Conservation (phyloP, 768 basidiomycete species). For the Mycena galopus region DNA sequence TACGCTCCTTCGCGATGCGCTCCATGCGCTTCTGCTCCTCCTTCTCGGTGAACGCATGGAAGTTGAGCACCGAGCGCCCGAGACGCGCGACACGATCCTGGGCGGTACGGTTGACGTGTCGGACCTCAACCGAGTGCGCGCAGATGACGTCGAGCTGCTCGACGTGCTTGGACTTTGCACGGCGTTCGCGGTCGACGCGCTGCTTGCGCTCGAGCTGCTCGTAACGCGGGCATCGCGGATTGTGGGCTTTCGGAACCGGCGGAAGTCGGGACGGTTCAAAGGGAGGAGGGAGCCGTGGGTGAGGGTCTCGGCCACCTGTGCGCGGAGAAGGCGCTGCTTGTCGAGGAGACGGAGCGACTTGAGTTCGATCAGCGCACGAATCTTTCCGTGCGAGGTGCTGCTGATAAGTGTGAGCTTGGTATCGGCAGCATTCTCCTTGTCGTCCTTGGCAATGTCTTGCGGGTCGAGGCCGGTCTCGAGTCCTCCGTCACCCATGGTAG, state of each 20-base stretch:
- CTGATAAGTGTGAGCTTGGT: conserved; percentile 60
- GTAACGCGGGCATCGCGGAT: conserved; percentile 91
- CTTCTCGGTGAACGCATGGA: conserved; percentile 94
- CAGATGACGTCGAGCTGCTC: conserved; percentile 93
- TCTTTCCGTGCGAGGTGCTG: conserved; percentile 80
- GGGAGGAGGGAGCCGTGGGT: conserved; percentile 91
- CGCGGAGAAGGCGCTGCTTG: conserved; percentile 90
- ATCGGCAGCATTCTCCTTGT: conserved; percentile 53
- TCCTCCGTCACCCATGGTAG: conserved; percentile 84
- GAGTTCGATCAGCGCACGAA: conserved; percentile 93
- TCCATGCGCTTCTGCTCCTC: conserved; percentile 99
- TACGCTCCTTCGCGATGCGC: conserved; percentile 95
- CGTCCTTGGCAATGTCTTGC: conserved; percentile 56
- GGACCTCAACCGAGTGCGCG: conserved; percentile 82
- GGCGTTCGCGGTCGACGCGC: conserved; percentile 90
- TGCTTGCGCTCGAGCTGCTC: conserved; percentile 94
- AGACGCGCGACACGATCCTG: conserved; percentile 78
- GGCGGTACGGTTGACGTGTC: conserved; percentile 73
- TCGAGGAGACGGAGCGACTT: conserved; percentile 90
- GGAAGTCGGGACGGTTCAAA: conserved; percentile 92
- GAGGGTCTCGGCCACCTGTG: conserved; percentile 87
- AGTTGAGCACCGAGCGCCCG: conserved; percentile 82
- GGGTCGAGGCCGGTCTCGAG: conserved; percentile 63
- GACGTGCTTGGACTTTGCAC: conserved; percentile 96
- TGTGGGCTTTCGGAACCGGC: conserved; percentile 85